Conservation (phyloP, 495 filamentous ascomycete species). For the Cercophora samala region DNA sequence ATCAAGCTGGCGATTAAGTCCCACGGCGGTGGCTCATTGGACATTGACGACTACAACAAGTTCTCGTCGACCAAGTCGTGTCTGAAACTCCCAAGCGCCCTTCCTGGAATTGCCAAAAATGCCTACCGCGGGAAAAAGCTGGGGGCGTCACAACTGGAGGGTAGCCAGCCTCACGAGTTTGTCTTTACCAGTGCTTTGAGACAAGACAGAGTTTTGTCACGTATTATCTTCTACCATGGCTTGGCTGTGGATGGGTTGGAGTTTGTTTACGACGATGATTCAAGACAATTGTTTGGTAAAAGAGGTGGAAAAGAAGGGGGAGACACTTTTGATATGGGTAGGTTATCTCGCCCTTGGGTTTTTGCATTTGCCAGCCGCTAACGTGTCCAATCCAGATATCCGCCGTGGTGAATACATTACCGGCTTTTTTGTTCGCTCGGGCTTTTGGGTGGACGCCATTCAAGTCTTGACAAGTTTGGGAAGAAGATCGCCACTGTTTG, state of each 20-base stretch:
- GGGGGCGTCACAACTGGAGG: slow-evolving; percentile 69
- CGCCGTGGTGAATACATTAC: slow-evolving; percentile 80
- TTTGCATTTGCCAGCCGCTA: not conserved
- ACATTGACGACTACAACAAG: slow-evolving; percentile 66
- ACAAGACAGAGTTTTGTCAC: slow-evolving; percentile 69
- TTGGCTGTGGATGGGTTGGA: slow-evolving; percentile 80
- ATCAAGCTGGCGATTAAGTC: slow-evolving; percentile 73
- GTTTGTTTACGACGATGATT: slow-evolving; percentile 87
- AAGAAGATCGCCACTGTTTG: slow-evolving; percentile 78
- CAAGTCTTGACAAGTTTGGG: slow-evolving; percentile 88
- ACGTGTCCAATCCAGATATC: slow-evolving; percentile 53
- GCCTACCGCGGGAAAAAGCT: slow-evolving; percentile 76
- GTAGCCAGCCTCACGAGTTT: slow-evolving; percentile 67
- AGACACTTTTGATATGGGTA: slow-evolving; percentile 74
- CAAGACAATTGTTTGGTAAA: slow-evolving; percentile 86
- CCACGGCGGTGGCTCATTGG: slow-evolving; percentile 64
- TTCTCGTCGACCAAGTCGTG: slow-evolving; percentile 67
- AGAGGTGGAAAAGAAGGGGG: slow-evolving; percentile 70
- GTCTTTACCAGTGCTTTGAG: slow-evolving; percentile 67
- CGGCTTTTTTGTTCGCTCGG: slow-evolving; percentile 81
- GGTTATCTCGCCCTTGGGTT: slow-evolving; percentile 24
- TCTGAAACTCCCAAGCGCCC: slow-evolving; percentile 57
- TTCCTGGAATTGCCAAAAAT: slow-evolving; percentile 55
- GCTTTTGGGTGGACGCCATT: slow-evolving; percentile 83
- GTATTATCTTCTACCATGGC: slow-evolving; percentile 75